phyloP scores from a whole-genome alignment of 2,329 filamentous ascomycete genomes.

The Phyllosticta citrichinensis region DNA sequence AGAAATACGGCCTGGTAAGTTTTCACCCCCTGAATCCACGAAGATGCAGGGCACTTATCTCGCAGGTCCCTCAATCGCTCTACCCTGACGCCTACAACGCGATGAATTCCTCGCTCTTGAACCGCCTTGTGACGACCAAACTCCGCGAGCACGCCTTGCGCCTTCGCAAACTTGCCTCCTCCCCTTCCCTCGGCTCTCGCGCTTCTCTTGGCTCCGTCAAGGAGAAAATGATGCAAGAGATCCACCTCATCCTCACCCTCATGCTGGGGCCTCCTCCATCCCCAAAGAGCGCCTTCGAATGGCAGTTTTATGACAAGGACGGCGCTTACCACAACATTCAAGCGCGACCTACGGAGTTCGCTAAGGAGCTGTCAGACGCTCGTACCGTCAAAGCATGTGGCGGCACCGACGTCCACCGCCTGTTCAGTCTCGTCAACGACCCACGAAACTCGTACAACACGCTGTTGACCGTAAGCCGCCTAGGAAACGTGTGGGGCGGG shows the following conservation, averaged over 20 bases:
- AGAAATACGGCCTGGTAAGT: conserved; percentile 68
- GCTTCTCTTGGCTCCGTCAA: conserved; percentile 44
- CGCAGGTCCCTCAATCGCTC: conserved; percentile 55
- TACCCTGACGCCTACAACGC: conserved; percentile 81
- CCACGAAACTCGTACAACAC: conserved; percentile 65
- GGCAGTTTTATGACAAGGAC: conserved; percentile 66
- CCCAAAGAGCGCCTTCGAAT: conserved; percentile 60
- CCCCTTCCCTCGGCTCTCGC: conserved; percentile 23
- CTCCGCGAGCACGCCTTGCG: conserved; percentile 74
- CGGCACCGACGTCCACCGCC: conserved; percentile 51
- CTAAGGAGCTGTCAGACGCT: conserved; percentile 54
- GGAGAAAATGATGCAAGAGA: conserved; percentile 65
- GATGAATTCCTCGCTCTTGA: conserved; percentile 58
- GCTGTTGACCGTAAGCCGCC: conserved; percentile 63
- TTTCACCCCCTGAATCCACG: not conserved
- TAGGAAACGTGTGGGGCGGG: conserved; percentile 74
- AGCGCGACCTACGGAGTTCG: conserved; percentile 61
- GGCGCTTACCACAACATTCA: conserved; percentile 53
- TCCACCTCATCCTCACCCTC: conserved; percentile 72
- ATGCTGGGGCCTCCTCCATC: conserved; percentile 70
- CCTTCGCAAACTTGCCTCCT: conserved; percentile 49
- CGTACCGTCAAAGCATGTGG: conserved; percentile 48
- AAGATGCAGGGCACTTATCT: not conserved
- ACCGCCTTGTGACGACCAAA: conserved; percentile 69
- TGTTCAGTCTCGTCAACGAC: conserved; percentile 79